A percentile compares a stretch with the other conserved stretches of the same genome.
These are phyloP conservation scores for Phytophthora macrochlamydospora DNA, from an alignment of 352 stramenopile species.

Conservation along the genomic window DNA sequence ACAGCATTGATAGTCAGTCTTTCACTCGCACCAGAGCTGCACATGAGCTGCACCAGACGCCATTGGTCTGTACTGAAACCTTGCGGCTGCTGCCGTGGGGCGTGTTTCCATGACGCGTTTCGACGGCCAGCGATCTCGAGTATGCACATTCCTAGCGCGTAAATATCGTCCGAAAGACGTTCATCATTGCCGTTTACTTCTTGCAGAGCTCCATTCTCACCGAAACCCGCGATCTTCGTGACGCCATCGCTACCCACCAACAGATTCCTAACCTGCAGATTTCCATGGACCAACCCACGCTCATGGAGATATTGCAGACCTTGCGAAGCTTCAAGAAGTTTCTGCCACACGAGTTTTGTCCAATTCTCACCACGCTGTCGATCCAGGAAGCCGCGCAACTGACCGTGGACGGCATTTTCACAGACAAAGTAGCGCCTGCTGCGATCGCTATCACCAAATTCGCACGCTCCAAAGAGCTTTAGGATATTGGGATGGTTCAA, in stretches of 20 bases:
- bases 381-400: conserved; percentile 22
- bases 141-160: conserved; percentile 17
- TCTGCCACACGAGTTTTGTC: conserved; percentile 15
- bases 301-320: conserved; percentile 33
- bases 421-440: conserved; percentile 25
- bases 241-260: conserved; percentile 25
- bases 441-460: not conserved
- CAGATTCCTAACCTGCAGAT: conserved; percentile 21
- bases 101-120: not conserved
- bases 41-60: conserved; percentile 22
- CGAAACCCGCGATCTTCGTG: conserved; percentile 13
- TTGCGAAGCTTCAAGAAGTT: conserved; percentile 28
- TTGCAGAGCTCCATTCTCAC: not conserved
- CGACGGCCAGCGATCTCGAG: conserved; percentile 15
- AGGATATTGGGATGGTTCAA: conserved; percentile 32
- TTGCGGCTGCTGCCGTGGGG: conserved; percentile 3
- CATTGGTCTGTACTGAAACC: conserved; percentile 21
- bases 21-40: conserved; percentile 2
- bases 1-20: conserved; percentile 10
- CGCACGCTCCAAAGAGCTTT: conserved; percentile 27
- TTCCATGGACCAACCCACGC: conserved; percentile 21
- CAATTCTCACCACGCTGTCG: conserved; percentile 1
- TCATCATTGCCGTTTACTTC: conserved; percentile 2
- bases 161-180: conserved; percentile 9
- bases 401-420: conserved; percentile 22